Percentiles rank a stretch among this genome's conserved stretches.
Conservation (phyloP, 208 protist genomes). For the Crithidia mellificae region DNA sequence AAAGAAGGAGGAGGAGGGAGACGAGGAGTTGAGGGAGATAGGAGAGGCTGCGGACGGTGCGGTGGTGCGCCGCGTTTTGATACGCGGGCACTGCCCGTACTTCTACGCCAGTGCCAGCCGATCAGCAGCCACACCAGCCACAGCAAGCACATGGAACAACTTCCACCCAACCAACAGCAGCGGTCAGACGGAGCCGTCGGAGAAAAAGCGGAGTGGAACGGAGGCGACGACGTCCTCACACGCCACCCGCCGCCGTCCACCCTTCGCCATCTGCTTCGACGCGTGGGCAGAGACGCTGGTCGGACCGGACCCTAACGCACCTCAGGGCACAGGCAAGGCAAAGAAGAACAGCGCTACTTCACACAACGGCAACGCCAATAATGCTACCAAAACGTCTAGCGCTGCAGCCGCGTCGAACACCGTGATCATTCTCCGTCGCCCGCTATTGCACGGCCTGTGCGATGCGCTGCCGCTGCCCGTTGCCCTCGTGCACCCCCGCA, state of each 20-base stretch:
- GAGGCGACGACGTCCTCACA: not conserved
- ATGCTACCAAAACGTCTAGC: too few relatives aligned
- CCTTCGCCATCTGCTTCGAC: slow-evolving; percentile 51
- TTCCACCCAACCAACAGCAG: not conserved
- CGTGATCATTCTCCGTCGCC: slow-evolving; percentile 50
- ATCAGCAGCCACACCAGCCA: not conserved
- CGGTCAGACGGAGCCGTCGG: too few relatives aligned
- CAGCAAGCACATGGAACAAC: not conserved
- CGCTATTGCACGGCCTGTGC: slow-evolving; percentile 57
- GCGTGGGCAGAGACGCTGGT: slow-evolving; percentile 40
- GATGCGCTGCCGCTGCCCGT: slow-evolving; percentile 64
- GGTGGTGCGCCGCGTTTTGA: slow-evolving; percentile 32
- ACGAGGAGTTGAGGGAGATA: not conserved
- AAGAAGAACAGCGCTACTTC: not conserved
- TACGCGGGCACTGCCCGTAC: slow-evolving; percentile 33
- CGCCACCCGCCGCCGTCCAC: slow-evolving; percentile 6
- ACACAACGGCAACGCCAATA: too few relatives aligned
- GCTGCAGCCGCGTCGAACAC: not conserved
- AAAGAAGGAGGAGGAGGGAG: not conserved
- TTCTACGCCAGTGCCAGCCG: slow-evolving; percentile 1
- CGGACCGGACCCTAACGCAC: not conserved
- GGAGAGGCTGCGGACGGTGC: slow-evolving; percentile 18
- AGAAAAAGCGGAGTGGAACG: not conserved
- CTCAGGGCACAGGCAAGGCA: not conserved
- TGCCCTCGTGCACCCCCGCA: slow-evolving; percentile 62